Conservation (phyloP, 1,284 basidiomycete species). For the Porodaedalea pini region DNA sequence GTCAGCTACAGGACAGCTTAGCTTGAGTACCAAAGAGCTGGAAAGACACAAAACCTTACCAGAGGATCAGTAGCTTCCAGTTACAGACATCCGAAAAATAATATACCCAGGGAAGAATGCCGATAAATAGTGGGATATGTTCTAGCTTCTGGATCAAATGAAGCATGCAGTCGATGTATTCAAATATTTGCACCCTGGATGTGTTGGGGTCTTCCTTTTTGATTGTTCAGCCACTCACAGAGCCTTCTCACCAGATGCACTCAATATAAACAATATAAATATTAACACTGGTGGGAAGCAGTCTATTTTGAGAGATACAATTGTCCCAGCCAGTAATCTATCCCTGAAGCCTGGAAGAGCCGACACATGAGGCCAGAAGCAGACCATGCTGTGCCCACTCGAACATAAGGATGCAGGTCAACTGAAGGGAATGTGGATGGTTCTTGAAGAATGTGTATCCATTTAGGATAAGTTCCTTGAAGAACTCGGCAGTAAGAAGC, state of each 20-base stretch:
- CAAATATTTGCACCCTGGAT: constrained; percentile 17
- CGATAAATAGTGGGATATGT: constrained; percentile 23
- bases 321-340: constrained; percentile 23
- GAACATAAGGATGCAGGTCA: constrained; percentile 21
- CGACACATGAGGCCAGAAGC: constrained; percentile 15
- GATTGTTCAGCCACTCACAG: constrained; percentile 26
- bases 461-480: constrained; percentile 12
- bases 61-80: constrained; percentile 14
- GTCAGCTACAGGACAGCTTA: constrained; percentile 22
- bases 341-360: constrained; percentile 5
- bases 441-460: constrained; percentile 23
- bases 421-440: constrained; percentile 24
- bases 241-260: constrained; percentile 24
- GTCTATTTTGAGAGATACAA: constrained; percentile 18
- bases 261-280: constrained; percentile 27
- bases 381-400: constrained; percentile 19
- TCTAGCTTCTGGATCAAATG: constrained; percentile 19
- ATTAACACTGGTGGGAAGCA: constrained; percentile 25
- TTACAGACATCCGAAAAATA: constrained; percentile 19
- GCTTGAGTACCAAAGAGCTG: constrained; percentile 22
- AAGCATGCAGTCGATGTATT: constrained; percentile 18
- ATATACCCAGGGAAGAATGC: constrained; percentile 25
- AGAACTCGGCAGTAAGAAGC: constrained; percentile 13
- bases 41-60: constrained; percentile 22
- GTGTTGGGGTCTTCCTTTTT: constrained; percentile 23